Evolutionary conservation across 805 yeast species (phyloP).

Genomic region (Candida golubevii): DNA sequence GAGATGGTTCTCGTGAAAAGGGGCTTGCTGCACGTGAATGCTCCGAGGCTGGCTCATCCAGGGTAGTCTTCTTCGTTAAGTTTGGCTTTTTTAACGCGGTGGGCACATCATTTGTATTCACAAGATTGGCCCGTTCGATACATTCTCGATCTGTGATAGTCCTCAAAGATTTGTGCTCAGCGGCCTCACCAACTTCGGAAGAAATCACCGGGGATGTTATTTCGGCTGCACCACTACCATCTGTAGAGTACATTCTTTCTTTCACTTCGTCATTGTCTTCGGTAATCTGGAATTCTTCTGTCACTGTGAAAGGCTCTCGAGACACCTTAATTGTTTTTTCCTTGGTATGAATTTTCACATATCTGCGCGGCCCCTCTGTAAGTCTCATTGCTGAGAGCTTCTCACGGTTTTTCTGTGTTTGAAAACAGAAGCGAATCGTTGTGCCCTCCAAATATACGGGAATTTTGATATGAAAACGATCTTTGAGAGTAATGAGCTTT

Average conservation of each 20-base stretch:
- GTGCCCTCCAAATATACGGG: conserved; percentile 1
- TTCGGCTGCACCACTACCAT: no score
- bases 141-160: no score
- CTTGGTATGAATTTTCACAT: conserved; percentile 3
- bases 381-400: background rate
- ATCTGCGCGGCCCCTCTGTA: background rate
- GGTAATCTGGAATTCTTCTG: no score
- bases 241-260: no score
- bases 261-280: background rate
- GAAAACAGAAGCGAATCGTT: conserved; percentile 1
- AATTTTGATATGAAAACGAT: background rate
- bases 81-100: background rate
- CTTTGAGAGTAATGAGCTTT: conserved; percentile 9
- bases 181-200: no score
- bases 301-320: conserved; percentile 1
- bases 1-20: conserved; percentile 11
- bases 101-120: no score
- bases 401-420: background rate
- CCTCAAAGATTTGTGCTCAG: no score
- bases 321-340: conserved; percentile 3
- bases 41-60: conserved; percentile 4
- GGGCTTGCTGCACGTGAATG: conserved; percentile 14
- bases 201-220: no score
- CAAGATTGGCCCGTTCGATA: no score
- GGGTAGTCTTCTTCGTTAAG: background rate